Percentiles rank a stretch among this genome's conserved stretches.
phyloP scores from a whole-genome alignment of 2,329 filamentous ascomycete genomes.

The Fusarium pininemorale region DNA sequence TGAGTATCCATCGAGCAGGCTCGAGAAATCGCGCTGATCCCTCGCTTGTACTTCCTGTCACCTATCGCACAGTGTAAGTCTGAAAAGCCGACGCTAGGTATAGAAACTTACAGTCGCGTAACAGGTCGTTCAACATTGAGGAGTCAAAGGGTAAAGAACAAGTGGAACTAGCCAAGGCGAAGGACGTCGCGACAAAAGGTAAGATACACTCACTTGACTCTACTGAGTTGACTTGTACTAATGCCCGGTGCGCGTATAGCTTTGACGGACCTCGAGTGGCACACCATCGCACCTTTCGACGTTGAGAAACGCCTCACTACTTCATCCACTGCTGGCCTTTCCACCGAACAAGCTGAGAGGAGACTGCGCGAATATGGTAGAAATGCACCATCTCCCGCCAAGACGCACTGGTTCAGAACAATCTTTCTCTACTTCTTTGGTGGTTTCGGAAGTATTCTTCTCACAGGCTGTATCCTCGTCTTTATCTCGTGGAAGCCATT shows the following conservation, averaged over 20 bases:
- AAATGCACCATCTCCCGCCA: constrained; percentile 3
- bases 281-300: neutral
- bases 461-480: neutral
- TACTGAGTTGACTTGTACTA: neutral
- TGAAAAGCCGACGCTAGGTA: too few relatives aligned
- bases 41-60: neutral
- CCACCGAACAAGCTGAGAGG: neutral
- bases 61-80: neutral
- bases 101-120: too few relatives aligned
- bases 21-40: constrained; percentile 1
- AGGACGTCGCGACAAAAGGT: neutral
- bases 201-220: fast-evolving
- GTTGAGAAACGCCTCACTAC: constrained; percentile 12
- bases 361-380: neutral
- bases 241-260: neutral
- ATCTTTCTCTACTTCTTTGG: constrained; percentile 12
- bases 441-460: constrained; percentile 7
- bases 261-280: constrained; percentile 9
- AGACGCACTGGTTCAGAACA: constrained; percentile 6
- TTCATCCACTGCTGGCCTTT: neutral
- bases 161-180: neutral
- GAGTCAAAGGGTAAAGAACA: constrained; percentile 16
- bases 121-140: constrained; percentile 2
- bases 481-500: constrained; percentile 10
- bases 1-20: neutral